Evolutionary conservation across 805 yeast genomes (phyloP), one percentile per base, ranked within the genome.

Genomic region (Metschnikowia reukaufii): DNA sequence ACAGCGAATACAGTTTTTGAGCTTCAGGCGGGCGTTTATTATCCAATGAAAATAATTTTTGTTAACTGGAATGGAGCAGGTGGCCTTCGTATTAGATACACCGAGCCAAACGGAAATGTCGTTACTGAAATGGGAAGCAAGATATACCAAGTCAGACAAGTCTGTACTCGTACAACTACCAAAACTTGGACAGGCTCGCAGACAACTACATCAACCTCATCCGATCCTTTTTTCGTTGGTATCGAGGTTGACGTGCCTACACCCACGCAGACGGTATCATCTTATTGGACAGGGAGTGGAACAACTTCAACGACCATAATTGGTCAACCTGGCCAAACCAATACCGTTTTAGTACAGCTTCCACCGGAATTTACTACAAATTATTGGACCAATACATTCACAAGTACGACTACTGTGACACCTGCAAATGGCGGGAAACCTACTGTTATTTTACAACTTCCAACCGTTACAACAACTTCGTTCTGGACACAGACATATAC

Each of bases 231-330:
- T 0, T 45, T 46, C 8, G 49, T 29, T 12, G 44, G 53, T 12
- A 49, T 48, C n/a, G 35, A 52, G 9, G 39, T 56, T 8, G 55
- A 55, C 2, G 55, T 54, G 8, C 60, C 58, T 8, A 37, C 44
- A 19, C 54, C 54, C 18, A 45, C 48, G 4, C 17, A 31, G 12
- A 48, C 58, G 6, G 33, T 44, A 4, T 59, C 63, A 10, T 17
- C 48, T 0, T 46, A 52, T n/a, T 48, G 56, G 58, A 45, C 55
- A 15, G 50, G 55, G 10, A 17, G 34, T 18, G 36, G n/a, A 3
- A 41, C 53, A 4, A 23, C 33, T 4, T 36, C 51, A n/a, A 41
- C 47, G 2, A 51, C 51, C 13, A 16, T 40, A 9, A 23, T 44
- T 3, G 42, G 42, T 7, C 38, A 32, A 2, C 33, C 40, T 4